Evolutionary conservation across 306 rosid genomes (phyloP), one percentile per base, ranked within the genome.

Genomic region (Hippophae gyantsensis): DNA sequence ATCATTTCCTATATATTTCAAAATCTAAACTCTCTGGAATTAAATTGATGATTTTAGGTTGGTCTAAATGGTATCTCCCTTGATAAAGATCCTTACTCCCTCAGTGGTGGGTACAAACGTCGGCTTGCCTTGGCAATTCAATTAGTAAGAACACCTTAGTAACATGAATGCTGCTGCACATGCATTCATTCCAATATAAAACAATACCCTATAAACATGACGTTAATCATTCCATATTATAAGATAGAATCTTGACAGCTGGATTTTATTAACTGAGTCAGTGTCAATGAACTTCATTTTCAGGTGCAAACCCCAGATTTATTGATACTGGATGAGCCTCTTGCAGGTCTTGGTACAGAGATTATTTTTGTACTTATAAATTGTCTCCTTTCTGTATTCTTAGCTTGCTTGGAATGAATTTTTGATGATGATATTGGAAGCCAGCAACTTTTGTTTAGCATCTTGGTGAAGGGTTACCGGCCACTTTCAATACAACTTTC

Each of bases 41-140:
- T 59, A 3, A n/a, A 50, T 77, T 67, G 64, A 54, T 74, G 26
- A 67, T 44, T 60, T 13, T 63, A 87, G 92, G 98, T 90, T 51
- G 98, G 98, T 67, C 78, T 87, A 73, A 83, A 70, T 70, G 95
- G 96, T 57, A 87, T 90, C 77, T 51, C 84, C 42, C 75, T 90
- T 92, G 92, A 85, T 72, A 81, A 81, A 77, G 90, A 87, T 82
- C 96, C 98, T 67, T 79, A 85, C 54, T 79, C 98, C 51, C 96
- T 90, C 54, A 87, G 98, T 71, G 96, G 96, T 63, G 98, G 98
- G 71, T 90, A 90, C 85, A 90, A 90, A 73, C 92, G 96, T 7
- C 94, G 92, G 13, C 98, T 90, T 65, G 96, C 98, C 69, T 79
- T 90, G 79, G 96, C 98, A 59, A 83, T 85, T 69, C 98, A 90